Base-by-base conservation (phyloP, 176 grass and related monocot genomes). In the Oryza rufipogon region DNA sequence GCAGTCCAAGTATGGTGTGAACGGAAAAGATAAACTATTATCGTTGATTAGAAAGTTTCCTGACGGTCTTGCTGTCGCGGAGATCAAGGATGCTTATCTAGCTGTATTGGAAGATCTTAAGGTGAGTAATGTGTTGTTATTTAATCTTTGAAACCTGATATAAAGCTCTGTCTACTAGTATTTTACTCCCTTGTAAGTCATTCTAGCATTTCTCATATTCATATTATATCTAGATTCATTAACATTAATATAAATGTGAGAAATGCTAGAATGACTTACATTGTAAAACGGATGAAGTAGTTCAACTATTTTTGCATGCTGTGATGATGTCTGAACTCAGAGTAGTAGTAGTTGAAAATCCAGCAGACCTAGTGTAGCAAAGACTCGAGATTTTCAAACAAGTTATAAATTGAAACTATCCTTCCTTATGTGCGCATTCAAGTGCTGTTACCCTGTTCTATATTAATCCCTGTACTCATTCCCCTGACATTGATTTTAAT, bases 21-120 rank as follows among this genome's bases (percentile, higher is more conserved):
- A 77, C 2, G 92, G 92, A 71, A 97, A 92, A 89, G 92, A 92
- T 67, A 46, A 92, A 44, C 68, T 97, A 78, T 84, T 94, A 66
- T 42, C 38, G 77, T 49, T 94, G 58, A 91, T 94, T 66, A 89
- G 86, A 41, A 36, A 81, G 41, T 69, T 48, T 75, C 32, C 74
- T 0, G 70, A 86, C 70, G 88, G 92, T 78, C 88, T 94, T 65
- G 26, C 78, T 73, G 90, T 92, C 61, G 84, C 87, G 73, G 95
- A 97, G 20, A 36, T 94, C 71, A 97, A 92, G 73, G 95, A 97
- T 91, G 49, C 95, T 28, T 94, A 94, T 47, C 67, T 90, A 77
- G 64, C 86, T 51, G 92, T 94, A 47, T 22, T 94, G 77, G 90
- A 97, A 47, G 95, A 94, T 84, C 87, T 97, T 72, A 70, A 92